Evolutionary conservation across 2,329 filamentous ascomycete genomes (phyloP).

Genomic region (Monosporascus sp.): DNA sequence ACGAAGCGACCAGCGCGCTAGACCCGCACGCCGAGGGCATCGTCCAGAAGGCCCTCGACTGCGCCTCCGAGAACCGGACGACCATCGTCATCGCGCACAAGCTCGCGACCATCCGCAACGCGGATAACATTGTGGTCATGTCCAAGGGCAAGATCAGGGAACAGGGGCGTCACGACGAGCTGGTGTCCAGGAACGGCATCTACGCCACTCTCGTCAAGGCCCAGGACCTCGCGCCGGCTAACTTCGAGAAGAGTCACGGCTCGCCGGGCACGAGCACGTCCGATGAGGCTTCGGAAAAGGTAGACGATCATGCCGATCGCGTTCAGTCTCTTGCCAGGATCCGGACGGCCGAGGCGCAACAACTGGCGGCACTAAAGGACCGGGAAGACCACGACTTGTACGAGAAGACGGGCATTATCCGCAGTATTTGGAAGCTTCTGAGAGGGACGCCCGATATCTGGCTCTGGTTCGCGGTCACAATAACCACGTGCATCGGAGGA

Average conservation of each 20-base stretch:
- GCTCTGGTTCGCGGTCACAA: conserved; percentile 3
- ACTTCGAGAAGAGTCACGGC: background rate
- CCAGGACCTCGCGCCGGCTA: background rate
- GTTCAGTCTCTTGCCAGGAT: conserved; percentile 50
- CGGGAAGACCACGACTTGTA: background rate
- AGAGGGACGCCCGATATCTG: too few species aligned
- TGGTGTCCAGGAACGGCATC: background rate
- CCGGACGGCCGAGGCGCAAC: conserved; percentile 35
- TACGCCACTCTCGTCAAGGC: background rate
- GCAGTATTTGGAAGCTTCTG: too few species aligned
- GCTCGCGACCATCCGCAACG: conserved; percentile 25
- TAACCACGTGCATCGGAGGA: background rate
- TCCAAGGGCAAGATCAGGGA: background rate
- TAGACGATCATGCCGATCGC: conserved; percentile 29
- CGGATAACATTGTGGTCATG: background rate
- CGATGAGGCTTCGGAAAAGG: too few species aligned
- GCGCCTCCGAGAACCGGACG: conserved; percentile 49
- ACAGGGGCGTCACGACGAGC: conserved; percentile 1
- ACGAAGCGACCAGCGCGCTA: conserved; percentile 59
- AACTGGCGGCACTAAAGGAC: background rate
- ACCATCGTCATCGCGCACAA: conserved; percentile 60
- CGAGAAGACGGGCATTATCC: background rate
- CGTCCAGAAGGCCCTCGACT: conserved; percentile 49
- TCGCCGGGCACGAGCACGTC: background rate
- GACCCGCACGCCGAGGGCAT: conserved; percentile 37